Evolutionary conservation across 2,329 filamentous ascomycete species (phyloP), one percentile per base, ranked within the genome.

Genomic region (Remersonia thermophila): DNA sequence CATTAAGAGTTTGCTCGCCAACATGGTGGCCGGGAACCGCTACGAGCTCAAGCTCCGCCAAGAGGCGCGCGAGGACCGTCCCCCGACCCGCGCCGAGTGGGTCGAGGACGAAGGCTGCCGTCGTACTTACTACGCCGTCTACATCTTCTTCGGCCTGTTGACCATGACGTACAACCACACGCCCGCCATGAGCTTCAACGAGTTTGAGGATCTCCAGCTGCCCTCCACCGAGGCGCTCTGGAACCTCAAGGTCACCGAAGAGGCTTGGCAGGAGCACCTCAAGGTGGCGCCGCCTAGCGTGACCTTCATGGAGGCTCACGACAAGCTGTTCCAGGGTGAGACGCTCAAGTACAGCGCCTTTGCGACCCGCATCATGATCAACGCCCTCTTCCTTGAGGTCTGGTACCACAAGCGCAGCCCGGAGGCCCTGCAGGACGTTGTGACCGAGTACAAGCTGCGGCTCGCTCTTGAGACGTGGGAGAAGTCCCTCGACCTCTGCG

Each of bases 321-420:
- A 93, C 60, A 87, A 86, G 44, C 74, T 98, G 3, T 96, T 96
- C 68, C 86, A 94, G 57, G 91, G 89, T 45, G 85, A 95, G 55
- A 74, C 75, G 39, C 74, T 89, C 35, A 80, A 81, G 50, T 98
- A 96, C 67, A 96, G 89, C 55, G 89, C 89, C 1, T 98, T 96
- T 56, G 89, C 87, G 4, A 93, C 91, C 9, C 84, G 91, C 44
- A 85, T 96, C 46, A 93, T 98, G 84, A 95, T 96, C 70, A 98
- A 96, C 54, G 89, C 91, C 9, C 69, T 98, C 46, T 98, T 96
- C 69, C 71, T 98, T 33, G 91, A 96, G 59, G 89, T 96, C 3
- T 98, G 91, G 91, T 93, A 94, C 55, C 85, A 96, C 66, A 95
- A 95, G 73, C 83, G 91, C 54, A 95, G 85, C 58, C 89, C 89